Evolutionary conservation across 257 asterid species (phyloP).

Genomic region (Salvia splendens): DNA sequence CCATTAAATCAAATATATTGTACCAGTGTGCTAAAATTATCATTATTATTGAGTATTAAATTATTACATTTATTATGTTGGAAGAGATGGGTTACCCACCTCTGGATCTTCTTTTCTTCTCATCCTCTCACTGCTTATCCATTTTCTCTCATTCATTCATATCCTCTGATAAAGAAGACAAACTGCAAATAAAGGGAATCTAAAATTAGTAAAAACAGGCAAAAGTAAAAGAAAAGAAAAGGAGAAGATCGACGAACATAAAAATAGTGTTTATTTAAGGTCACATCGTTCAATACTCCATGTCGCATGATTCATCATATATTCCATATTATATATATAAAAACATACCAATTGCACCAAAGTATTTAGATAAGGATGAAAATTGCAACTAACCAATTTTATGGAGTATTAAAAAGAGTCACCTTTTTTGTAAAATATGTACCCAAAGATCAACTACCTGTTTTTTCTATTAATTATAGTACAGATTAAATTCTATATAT

Average conservation of each 20-base stretch:
- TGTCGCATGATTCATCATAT: conserved; percentile 46
- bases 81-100: conserved; percentile 62
- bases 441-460: no score
- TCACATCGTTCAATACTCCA: conserved; percentile 38
- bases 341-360: conserved; percentile 27
- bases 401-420: background rate
- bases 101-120: conserved; percentile 48
- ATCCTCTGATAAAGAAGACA: conserved; percentile 46
- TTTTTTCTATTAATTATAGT: no score
- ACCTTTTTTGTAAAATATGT: background rate
- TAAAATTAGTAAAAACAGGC: conserved; percentile 30
- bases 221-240: background rate
- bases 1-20: background rate
- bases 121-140: conserved; percentile 85
- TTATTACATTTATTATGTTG: conserved; percentile 21
- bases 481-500: background rate
- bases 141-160: conserved; percentile 31
- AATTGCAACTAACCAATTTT: background rate
- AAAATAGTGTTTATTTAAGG: conserved; percentile 25
- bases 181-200: conserved; percentile 34
- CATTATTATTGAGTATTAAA: background rate
- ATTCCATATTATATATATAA: conserved; percentile 20
- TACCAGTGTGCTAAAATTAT: background rate
- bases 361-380: conserved; percentile 35
- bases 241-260: conserved; percentile 24